A percentile compares a stretch with the other conserved stretches of the same genome.
These are phyloP conservation scores for Casuarina cunninghamiana DNA, from an alignment of 306 rosid species.

Conservation along the genomic window DNA sequence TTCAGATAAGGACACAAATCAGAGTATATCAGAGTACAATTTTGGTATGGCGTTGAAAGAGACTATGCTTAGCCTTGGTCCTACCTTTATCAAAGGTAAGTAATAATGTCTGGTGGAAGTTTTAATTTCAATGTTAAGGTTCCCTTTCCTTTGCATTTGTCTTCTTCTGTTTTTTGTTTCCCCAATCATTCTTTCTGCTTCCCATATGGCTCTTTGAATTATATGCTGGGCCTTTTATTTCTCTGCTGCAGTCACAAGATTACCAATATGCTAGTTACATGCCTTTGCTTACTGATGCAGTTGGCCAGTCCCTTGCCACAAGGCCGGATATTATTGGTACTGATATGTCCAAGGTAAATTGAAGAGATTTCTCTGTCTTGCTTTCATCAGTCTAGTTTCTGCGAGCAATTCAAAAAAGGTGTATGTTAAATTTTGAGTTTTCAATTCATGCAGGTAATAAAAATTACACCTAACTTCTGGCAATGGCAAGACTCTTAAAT, in stretches of 20 bases:
- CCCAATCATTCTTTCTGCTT: conserved; percentile 6
- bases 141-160: conserved; percentile 8
- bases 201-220: conserved; percentile 23
- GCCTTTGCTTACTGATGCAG: conserved; percentile 77
- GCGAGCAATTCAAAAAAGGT: background rate
- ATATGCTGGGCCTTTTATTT: conserved; percentile 34
- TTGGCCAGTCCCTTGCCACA: conserved; percentile 97
- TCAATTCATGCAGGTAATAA: background rate
- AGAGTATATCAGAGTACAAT: conserved; percentile 56
- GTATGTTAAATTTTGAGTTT: background rate
- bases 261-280: conserved; percentile 54
- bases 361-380: background rate
- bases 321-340: conserved; percentile 95
- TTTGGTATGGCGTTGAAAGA: conserved; percentile 80
- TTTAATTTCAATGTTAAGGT: conserved; percentile 11
- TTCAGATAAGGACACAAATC: conserved; percentile 44
- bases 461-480: conserved; percentile 6
- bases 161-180: background rate
- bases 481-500: conserved; percentile 5
- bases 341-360: conserved; percentile 84
- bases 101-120: conserved; percentile 27
- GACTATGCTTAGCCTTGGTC: conserved; percentile 87
- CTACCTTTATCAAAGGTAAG: conserved; percentile 94
- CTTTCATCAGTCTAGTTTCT: conserved; percentile 11
- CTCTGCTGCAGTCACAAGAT: conserved; percentile 44